Evolutionary conservation across 257 asterid genomes (phyloP).

Genomic region (Galeopsis tetrahit): DNA sequence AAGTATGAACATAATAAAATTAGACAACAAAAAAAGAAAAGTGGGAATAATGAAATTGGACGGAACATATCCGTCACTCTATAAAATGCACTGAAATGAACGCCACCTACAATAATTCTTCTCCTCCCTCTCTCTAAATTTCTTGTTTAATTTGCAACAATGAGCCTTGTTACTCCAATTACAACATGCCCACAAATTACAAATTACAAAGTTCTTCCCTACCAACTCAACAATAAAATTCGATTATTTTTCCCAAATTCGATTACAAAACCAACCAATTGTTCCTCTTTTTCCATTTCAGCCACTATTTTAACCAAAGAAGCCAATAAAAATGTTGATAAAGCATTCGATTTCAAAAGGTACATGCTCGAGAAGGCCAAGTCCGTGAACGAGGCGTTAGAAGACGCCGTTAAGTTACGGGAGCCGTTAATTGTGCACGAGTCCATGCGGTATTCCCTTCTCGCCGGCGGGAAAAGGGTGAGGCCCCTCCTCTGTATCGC

Average conservation of each 20-base stretch:
- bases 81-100: neutral
- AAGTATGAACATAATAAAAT: too few relatives aligned
- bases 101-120: neutral
- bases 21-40: too few relatives aligned
- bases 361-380: slow-evolving; percentile 2
- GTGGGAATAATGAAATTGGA: too few relatives aligned
- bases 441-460: slow-evolving; percentile 9
- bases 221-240: neutral
- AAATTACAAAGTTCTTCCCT: neutral
- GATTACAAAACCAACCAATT: neutral
- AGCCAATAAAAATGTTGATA: neutral
- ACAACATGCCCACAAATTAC: neutral
- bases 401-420: neutral
- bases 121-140: neutral
- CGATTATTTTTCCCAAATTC: neutral
- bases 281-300: neutral
- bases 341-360: neutral
- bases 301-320: slow-evolving; percentile 1
- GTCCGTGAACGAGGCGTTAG: neutral
- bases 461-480: slow-evolving; percentile 15
- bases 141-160: neutral
- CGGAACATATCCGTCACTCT: too few relatives aligned
- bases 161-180: neutral
- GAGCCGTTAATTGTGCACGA: neutral
- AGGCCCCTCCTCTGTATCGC: slow-evolving; percentile 19